Conservation (phyloP, 345 rosid species). For the Carallia pectinifolia region DNA sequence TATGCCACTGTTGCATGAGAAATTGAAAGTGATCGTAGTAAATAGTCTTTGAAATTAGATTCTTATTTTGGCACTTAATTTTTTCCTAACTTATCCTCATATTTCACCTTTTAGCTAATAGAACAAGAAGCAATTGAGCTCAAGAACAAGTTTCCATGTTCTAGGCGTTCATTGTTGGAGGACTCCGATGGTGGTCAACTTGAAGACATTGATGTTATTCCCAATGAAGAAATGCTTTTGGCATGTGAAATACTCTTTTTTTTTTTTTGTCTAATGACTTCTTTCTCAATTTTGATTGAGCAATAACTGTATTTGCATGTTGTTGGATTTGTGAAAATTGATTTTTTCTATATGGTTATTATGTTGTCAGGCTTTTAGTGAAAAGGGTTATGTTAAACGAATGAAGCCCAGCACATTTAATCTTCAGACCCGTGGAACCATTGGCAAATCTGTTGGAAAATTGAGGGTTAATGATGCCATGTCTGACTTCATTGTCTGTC, state of each 20-base stretch:
- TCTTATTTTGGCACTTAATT: neutral
- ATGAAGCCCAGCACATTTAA: constrained; percentile 87
- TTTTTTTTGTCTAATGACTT: neutral
- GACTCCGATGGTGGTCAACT: constrained; percentile 82
- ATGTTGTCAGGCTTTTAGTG: constrained; percentile 76
- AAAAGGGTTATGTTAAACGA: constrained; percentile 93
- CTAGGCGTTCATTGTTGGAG: constrained; percentile 78
- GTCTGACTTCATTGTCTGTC: constrained; percentile 94
- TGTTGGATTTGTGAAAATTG: neutral
- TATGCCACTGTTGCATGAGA: neutral
- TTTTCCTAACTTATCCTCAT: neutral
- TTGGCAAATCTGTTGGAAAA: constrained; percentile 97
- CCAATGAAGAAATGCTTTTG: constrained; percentile 92
- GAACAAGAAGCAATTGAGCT: constrained; percentile 86
- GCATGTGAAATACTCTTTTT: constrained; percentile 34
- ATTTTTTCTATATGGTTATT: constrained; percentile 11
- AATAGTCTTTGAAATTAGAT: neutral
- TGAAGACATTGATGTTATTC: constrained; percentile 88
- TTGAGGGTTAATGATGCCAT: constrained; percentile 82
- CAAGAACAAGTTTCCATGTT: constrained; percentile 67
- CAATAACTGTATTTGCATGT: neutral
- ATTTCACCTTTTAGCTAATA: constrained; percentile 43
- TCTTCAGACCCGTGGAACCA: constrained; percentile 91
- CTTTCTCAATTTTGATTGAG: neutral
- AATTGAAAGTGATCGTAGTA: neutral